Percentiles rank a stretch among this genome's conserved stretches.
Conservation (phyloP, 306 rosid species). For the Lathyrus sativus region DNA sequence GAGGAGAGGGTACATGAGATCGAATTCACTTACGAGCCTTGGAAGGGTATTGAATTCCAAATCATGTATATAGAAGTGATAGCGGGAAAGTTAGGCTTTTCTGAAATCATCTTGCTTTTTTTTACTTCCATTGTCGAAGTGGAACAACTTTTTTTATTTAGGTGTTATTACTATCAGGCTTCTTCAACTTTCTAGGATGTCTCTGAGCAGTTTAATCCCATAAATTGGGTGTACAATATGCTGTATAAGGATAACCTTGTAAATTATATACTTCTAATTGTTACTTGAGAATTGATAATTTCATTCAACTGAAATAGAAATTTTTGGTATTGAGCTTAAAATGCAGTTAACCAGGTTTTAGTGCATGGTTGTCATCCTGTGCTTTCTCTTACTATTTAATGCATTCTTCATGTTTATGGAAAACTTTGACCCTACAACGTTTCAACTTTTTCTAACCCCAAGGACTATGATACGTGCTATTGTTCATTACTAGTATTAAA, state of each 20-base stretch:
- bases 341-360: slow-evolving; percentile 7
- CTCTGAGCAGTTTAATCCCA: slow-evolving; percentile 24
- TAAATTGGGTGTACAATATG: slow-evolving; percentile 20
- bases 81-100: slow-evolving; percentile 33
- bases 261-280: slow-evolving; percentile 6
- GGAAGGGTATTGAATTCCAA: slow-evolving; percentile 36
- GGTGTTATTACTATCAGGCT: slow-evolving; percentile 31
- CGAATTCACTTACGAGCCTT: slow-evolving; percentile 8
- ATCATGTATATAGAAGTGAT: slow-evolving; percentile 18
- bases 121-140: slow-evolving; percentile 26
- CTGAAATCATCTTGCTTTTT: slow-evolving; percentile 8
- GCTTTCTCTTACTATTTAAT: neutral
- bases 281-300: slow-evolving; percentile 8
- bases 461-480: neutral
- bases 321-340: slow-evolving; percentile 29
- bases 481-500: neutral
- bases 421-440: too few species aligned
- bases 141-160: slow-evolving; percentile 30
- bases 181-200: slow-evolving; percentile 23
- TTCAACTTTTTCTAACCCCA: too few species aligned
- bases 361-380: neutral
- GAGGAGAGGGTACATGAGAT: slow-evolving; percentile 15
- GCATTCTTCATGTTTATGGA: too few species aligned
- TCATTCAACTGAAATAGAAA: slow-evolving; percentile 11
- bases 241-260: slow-evolving; percentile 24